Evolutionary conservation across 2,329 filamentous ascomycete genomes (phyloP), one percentile per base, ranked within the genome.

Genomic region (Exophiala viscosa): DNA sequence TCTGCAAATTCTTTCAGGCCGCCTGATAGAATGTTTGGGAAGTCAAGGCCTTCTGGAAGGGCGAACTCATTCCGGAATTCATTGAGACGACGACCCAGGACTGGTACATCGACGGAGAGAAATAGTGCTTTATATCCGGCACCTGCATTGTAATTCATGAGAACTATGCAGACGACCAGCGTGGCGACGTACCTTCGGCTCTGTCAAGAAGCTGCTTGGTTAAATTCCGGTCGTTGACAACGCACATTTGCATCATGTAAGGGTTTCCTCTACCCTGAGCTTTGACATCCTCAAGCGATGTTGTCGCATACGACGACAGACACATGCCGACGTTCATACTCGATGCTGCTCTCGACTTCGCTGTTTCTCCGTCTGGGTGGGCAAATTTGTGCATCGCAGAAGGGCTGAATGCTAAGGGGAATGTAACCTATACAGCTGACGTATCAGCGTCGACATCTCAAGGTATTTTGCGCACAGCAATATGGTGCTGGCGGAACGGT

Each of bases 101-200:
- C 72, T 0, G 80, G 79, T 0, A 73, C 72, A 57, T 83, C 80
- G 1, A 80, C 77, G 0, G 79, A 77, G 1, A 84, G 62, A 33
- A 83, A 73, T 2, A 83, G 64, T 0, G 79, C 79, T 53, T 76
- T 76, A 63, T 77, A 81, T 5, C 78, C 77, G 0, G 74, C 70
- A 49, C 65, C 68, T 73, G 45, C 39, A 20, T 5, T 41, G 20
- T 36, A 10, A 10, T 8, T 13, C 34, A 36, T 36, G 34, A 36
- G 34, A 36, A 6, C 7, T 41, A 14, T 20, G 39, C 13, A 20
- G 8, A 41, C 5, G 17, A 13, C 3, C 15, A 18, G 38, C 3
- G 38, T 20, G 13, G 20, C 15, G 10, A 20, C 39, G 5, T 41
- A 46, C 45, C 68, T 72, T 78, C 69, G 32, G 73, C 69, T 45